These are phyloP conservation scores for Pythium phragmiticola DNA, from an alignment of 352 stramenopile species.

Conservation along the genomic window DNA sequence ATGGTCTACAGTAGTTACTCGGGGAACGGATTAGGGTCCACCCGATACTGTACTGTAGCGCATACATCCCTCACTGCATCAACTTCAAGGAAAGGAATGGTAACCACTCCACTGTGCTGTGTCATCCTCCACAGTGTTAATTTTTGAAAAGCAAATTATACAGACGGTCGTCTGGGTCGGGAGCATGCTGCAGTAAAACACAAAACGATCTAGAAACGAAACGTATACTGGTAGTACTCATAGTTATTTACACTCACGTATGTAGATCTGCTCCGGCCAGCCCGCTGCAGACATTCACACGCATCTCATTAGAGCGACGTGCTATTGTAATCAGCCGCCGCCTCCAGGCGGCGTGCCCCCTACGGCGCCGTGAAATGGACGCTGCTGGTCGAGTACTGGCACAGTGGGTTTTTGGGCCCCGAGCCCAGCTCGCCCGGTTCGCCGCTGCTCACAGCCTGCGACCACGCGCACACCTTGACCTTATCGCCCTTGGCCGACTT, in stretches of 20 bases:
- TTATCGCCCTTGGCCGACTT: slow-evolving; percentile 26
- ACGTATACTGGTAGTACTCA: too few species aligned
- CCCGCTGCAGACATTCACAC: neutral
- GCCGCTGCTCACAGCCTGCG: slow-evolving; percentile 10
- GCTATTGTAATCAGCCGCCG: neutral
- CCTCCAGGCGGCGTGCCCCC: neutral
- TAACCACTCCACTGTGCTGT: too few species aligned
- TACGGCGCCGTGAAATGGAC: slow-evolving; percentile 13
- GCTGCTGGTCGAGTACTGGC: slow-evolving; percentile 16
- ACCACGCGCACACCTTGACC: slow-evolving; percentile 25
- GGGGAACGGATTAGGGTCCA: too few species aligned
- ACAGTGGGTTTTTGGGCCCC: slow-evolving; percentile 10
- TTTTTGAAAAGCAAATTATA: too few species aligned
- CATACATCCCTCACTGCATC: too few species aligned
- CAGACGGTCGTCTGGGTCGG: too few species aligned
- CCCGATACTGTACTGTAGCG: too few species aligned
- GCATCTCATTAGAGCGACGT: neutral
- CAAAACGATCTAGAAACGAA: neutral
- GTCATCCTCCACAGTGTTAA: too few species aligned
- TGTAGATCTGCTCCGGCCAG: neutral
- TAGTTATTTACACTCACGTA: neutral
- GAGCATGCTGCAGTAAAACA: too few species aligned
- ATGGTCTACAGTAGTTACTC: too few species aligned
- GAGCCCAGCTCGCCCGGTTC: slow-evolving; percentile 20
- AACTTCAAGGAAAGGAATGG: too few species aligned